Conservation (phyloP, 352 stramenopile genomes). For the Phytophthora multivora region DNA sequence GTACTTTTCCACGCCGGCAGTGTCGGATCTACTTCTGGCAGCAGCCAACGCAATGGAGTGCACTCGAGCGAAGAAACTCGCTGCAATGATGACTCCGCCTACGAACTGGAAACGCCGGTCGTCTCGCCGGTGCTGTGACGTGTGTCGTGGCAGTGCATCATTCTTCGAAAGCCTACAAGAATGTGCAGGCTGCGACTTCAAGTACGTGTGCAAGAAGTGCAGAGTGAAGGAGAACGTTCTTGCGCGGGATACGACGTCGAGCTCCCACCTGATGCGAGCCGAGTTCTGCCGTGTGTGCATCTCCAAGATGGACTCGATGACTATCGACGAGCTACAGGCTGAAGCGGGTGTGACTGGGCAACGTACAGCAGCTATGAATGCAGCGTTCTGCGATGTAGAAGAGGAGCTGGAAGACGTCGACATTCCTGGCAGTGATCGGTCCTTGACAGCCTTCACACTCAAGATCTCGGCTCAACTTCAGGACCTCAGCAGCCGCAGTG, state of each 20-base stretch:
- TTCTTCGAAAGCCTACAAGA: conserved; percentile 35
- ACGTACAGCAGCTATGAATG: conserved; percentile 14
- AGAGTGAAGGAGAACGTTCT: conserved; percentile 40
- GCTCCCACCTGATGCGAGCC: conserved; percentile 27
- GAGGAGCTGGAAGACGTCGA: conserved; percentile 28
- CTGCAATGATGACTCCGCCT: conserved; percentile 27
- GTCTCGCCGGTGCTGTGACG: conserved; percentile 30
- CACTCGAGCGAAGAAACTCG: conserved; percentile 41
- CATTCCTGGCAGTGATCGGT: conserved; percentile 33
- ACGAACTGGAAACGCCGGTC: conserved; percentile 13
- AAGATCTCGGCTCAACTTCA: conserved; percentile 39
- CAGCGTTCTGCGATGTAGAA: conserved; percentile 12
- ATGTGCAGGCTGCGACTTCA: conserved; percentile 35
- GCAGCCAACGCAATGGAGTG: conserved; percentile 36
- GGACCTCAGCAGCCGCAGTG: conserved; percentile 24
- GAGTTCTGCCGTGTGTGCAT: conserved; percentile 44
- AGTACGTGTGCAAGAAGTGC: conserved; percentile 43
- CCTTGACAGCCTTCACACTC: conserved; percentile 38
- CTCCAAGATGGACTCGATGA: conserved; percentile 32
- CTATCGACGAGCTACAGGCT: conserved; percentile 31
- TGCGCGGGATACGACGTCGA: conserved; percentile 20
- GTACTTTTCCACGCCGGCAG: conserved; percentile 33
- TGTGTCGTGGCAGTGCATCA: conserved; percentile 33
- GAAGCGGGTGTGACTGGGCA: conserved; percentile 10
- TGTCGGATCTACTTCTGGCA: conserved; percentile 31